These are phyloP conservation scores for Aphanocladium album DNA, from an alignment of 2,329 filamentous ascomycete species.

Conservation along the genomic window DNA sequence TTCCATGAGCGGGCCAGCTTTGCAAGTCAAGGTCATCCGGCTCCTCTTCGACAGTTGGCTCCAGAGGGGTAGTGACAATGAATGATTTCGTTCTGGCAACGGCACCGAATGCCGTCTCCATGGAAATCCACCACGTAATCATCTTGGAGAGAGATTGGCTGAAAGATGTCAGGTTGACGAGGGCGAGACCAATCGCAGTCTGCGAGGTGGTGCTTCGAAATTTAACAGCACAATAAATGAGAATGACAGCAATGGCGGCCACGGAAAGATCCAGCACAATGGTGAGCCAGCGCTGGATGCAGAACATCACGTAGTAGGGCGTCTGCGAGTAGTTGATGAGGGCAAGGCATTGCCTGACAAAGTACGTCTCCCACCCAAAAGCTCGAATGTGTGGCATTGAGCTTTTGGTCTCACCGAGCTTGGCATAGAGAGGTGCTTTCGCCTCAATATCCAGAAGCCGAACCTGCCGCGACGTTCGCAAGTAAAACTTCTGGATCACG, in stretches of 20 bases:
- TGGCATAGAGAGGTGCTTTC: constrained; percentile 39
- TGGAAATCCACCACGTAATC: constrained; percentile 30
- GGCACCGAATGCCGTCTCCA: constrained; percentile 33
- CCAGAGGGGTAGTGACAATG: constrained; percentile 20
- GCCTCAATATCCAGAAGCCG: constrained; percentile 50
- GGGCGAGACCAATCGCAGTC: constrained; percentile 40
- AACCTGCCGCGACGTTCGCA: constrained; percentile 50
- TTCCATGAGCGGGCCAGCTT: constrained; percentile 24
- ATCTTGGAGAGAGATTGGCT: constrained; percentile 25
- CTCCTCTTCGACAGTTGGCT: constrained; percentile 17
- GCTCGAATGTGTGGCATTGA: constrained; percentile 22
- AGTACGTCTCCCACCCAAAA: constrained; percentile 21
- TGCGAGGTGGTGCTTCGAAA: constrained; percentile 36
- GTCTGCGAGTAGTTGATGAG: constrained; percentile 30
- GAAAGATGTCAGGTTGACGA: constrained; percentile 24
- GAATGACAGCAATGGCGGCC: constrained; percentile 26
- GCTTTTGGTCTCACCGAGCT: constrained; percentile 31
- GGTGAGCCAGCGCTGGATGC: constrained; percentile 41
- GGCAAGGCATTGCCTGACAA: constrained; percentile 37
- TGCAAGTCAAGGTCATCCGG: constrained; percentile 1
- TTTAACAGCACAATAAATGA: constrained; percentile 33
- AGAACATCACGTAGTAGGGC: constrained; percentile 32
- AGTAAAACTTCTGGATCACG: constrained; percentile 20
- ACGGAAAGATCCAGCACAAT: constrained; percentile 33
- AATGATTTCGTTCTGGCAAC: constrained; percentile 29